Evolutionary conservation across 192 early-diverging fungal genomes (phyloP).

Genomic region (Lunasporangiospora selenospora): DNA sequence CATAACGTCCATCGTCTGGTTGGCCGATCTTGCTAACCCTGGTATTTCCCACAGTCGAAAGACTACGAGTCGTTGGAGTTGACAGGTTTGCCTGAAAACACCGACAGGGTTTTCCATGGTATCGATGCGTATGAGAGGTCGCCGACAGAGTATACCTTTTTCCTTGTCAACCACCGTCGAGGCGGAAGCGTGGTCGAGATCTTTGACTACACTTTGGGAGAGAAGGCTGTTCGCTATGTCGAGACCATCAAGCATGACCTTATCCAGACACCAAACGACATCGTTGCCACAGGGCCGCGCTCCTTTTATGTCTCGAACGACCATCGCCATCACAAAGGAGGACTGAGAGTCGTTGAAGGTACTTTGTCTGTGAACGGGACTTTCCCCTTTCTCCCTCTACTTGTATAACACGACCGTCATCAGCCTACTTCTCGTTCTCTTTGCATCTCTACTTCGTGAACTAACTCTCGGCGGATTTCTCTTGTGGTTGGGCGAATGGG

Average conservation of each 20-base stretch:
- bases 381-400: background rate
- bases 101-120: conserved; percentile 56
- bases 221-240: conserved; percentile 47
- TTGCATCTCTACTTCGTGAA: background rate
- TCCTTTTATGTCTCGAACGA: conserved; percentile 71
- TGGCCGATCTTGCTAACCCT: too few species aligned
- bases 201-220: conserved; percentile 56
- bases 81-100: conserved; percentile 27
- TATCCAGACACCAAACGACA: conserved; percentile 62
- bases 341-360: conserved; percentile 51
- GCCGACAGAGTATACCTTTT: conserved; percentile 53
- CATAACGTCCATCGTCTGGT: background rate
- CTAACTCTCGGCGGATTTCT: too few species aligned
- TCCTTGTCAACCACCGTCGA: conserved; percentile 65
- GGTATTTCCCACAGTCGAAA: conserved; percentile 51
- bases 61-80: conserved; percentile 46
- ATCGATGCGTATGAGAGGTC: conserved; percentile 60
- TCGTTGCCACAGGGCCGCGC: conserved; percentile 56
- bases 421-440: background rate
- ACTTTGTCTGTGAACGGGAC: background rate
- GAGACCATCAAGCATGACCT: conserved; percentile 60
- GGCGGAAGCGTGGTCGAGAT: conserved; percentile 60
- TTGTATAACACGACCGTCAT: background rate
- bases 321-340: conserved; percentile 18
- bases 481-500: too few species aligned